Conservation (phyloP, 768 basidiomycete genomes). For the Lepiota venenata region DNA sequence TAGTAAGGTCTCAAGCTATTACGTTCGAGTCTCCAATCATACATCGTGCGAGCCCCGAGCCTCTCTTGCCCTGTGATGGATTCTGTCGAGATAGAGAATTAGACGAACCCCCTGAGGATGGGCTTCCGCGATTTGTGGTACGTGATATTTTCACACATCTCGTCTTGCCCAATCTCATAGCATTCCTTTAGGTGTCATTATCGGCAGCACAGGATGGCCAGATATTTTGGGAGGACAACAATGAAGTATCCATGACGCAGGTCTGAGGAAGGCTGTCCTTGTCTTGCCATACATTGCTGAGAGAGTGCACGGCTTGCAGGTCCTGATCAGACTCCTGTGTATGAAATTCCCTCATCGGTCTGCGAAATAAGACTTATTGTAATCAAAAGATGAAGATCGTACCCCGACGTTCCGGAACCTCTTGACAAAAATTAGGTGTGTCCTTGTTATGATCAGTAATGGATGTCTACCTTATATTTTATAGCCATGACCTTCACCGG, state of each 20-base stretch:
- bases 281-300: neutral
- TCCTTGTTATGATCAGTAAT: neutral
- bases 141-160: conserved; percentile 10
- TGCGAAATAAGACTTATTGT: neutral
- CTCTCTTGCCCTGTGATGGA: conserved; percentile 21
- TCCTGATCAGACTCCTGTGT: neutral
- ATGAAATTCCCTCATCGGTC: neutral
- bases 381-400: conserved; percentile 21
- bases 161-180: neutral
- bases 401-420: conserved; percentile 27
- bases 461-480: neutral
- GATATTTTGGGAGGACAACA: conserved; percentile 30
- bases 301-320: no score
- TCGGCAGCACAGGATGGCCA: conserved; percentile 35
- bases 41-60: conserved; percentile 27
- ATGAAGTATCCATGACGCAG: conserved; percentile 36
- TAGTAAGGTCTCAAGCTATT: neutral
- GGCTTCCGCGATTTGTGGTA: conserved; percentile 26
- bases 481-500: conserved; percentile 29
- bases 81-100: neutral
- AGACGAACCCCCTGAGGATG: conserved; percentile 3
- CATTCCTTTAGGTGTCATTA: conserved; percentile 27
- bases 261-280: conserved; percentile 11
- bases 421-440: conserved; percentile 28
- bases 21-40: conserved; percentile 13